A percentile compares a stretch with the other conserved stretches of the same genome.
Evolutionary conservation across 225 moss, liverwort and hornwort genomes (phyloP).

Genomic region (Asterella californica): DNA sequence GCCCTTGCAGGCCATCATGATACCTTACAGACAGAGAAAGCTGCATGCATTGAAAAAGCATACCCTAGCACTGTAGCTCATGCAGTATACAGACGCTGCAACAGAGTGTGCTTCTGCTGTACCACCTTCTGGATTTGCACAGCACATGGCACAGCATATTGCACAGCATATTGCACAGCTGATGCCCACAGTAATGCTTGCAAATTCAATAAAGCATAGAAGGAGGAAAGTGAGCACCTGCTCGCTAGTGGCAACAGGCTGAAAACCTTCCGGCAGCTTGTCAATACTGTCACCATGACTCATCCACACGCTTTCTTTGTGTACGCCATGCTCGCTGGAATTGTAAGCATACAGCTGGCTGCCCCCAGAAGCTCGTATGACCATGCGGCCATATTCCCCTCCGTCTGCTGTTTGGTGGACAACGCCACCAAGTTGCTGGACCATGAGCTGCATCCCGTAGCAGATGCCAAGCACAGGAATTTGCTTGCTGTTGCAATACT

Average conservation of each 20-base stretch:
- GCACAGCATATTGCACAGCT: too few species aligned
- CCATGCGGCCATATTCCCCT: conserved; percentile 78
- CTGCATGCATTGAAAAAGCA: too few species aligned
- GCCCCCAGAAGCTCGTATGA: conserved; percentile 39
- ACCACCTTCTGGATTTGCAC: too few species aligned
- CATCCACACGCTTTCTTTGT: conserved; percentile 91
- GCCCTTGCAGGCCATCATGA: too few species aligned
- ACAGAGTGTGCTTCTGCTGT: too few species aligned
- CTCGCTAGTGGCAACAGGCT: conserved; percentile 55
- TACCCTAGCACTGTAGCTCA: too few species aligned
- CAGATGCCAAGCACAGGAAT: conserved; percentile 66
- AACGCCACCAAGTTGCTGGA: conserved; percentile 64
- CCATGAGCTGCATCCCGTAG: conserved; percentile 71
- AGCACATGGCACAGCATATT: too few species aligned
- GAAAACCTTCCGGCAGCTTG: conserved; percentile 60
- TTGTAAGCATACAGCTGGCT: conserved; percentile 43
- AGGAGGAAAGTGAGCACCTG: too few species aligned
- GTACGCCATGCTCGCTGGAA: conserved; percentile 44
- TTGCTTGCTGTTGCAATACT: conserved; percentile 31
- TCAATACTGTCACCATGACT: conserved; percentile 79
- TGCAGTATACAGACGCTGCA: too few species aligned
- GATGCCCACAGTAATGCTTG: too few species aligned
- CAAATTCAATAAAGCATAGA: too few species aligned
- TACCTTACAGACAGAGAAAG: too few species aligned
- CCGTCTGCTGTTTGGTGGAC: conserved; percentile 61